Evolutionary conservation across 352 stramenopile species (phyloP).

Genomic region (Phytophthora chlamydospora): DNA sequence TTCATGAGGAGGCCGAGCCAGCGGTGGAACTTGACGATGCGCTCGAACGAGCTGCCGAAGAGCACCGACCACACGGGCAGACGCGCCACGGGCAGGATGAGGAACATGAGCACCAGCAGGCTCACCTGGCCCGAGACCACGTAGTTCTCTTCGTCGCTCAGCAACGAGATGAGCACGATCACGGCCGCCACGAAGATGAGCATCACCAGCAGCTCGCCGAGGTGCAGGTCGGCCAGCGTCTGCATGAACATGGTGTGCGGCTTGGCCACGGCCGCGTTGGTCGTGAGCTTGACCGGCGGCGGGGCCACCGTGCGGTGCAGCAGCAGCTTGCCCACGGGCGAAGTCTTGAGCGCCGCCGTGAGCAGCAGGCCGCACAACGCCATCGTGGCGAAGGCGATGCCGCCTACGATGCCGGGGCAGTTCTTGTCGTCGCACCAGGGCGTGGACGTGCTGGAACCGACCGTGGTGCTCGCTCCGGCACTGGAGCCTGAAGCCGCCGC

Average conservation of each 20-base stretch:
- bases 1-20: slow-evolving; percentile 74
- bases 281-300: slow-evolving; percentile 59
- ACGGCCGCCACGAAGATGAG: slow-evolving; percentile 67
- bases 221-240: slow-evolving; percentile 55
- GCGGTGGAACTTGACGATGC: slow-evolving; percentile 87
- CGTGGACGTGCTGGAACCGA: slow-evolving; percentile 23
- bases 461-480: slow-evolving; percentile 25
- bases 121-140: slow-evolving; percentile 61
- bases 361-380: slow-evolving; percentile 58
- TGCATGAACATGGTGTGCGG: slow-evolving; percentile 58
- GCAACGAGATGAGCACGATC: slow-evolving; percentile 47
- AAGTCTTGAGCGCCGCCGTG: slow-evolving; percentile 43
- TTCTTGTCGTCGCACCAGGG: slow-evolving; percentile 67
- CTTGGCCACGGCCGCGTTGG: slow-evolving; percentile 47
- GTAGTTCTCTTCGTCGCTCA: slow-evolving; percentile 39
- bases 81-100: slow-evolving; percentile 71
- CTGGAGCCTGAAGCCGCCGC: slow-evolving; percentile 26
- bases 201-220: slow-evolving; percentile 70
- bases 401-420: slow-evolving; percentile 65
- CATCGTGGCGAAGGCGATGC: slow-evolving; percentile 58
- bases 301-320: slow-evolving; percentile 55
- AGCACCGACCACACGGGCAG: slow-evolving; percentile 70
- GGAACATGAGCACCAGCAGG: slow-evolving; percentile 80
- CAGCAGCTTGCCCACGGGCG: slow-evolving; percentile 45
- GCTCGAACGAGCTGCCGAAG: slow-evolving; percentile 81